Conservation (phyloP, 768 basidiomycete species). For the Dentipellis sp. region DNA sequence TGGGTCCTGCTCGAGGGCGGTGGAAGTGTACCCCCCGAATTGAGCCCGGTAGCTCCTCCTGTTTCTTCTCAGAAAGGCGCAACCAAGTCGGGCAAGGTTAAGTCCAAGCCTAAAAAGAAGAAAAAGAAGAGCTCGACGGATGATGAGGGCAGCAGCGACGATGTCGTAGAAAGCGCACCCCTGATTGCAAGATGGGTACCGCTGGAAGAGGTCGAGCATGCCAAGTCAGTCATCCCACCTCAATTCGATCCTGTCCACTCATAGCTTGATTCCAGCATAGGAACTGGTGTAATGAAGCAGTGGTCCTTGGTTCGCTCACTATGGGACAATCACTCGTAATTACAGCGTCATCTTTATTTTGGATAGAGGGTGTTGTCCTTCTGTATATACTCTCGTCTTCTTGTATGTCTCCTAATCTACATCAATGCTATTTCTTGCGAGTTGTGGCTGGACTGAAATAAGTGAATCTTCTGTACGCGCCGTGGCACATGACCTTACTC, state of each 20-base stretch:
- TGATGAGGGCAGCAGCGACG: slow-evolving; percentile 11
- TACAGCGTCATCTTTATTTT: no score
- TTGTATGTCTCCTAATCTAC: no score
- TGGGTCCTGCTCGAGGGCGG: slow-evolving; percentile 65
- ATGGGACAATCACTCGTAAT: slow-evolving; percentile 26
- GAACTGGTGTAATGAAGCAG: slow-evolving; percentile 67
- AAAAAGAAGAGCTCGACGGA: slow-evolving; percentile 1
- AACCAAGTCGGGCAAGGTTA: not conserved
- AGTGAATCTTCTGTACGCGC: no score
- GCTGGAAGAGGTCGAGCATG: slow-evolving; percentile 41
- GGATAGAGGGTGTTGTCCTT: no score
- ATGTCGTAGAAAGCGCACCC: not conserved
- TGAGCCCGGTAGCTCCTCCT: slow-evolving; percentile 1
- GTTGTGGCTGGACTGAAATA: no score
- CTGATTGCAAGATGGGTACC: slow-evolving; percentile 39
- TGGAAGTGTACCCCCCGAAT: slow-evolving; percentile 30
- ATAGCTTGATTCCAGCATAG: slow-evolving; percentile 37
- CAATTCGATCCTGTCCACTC: not conserved
- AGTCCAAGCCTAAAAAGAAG: slow-evolving; percentile 5
- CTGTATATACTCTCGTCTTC: no score
- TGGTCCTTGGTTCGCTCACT: slow-evolving; percentile 49
- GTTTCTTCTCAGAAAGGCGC: slow-evolving; percentile 8
- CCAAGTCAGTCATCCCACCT: slow-evolving; percentile 44
- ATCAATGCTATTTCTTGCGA: no score
- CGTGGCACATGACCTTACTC: no score